Percentiles rank a stretch among this genome's conserved stretches.
phyloP scores from a whole-genome alignment of 2,329 filamentous ascomycete species.

The Pseudohalonectria lignicola region DNA sequence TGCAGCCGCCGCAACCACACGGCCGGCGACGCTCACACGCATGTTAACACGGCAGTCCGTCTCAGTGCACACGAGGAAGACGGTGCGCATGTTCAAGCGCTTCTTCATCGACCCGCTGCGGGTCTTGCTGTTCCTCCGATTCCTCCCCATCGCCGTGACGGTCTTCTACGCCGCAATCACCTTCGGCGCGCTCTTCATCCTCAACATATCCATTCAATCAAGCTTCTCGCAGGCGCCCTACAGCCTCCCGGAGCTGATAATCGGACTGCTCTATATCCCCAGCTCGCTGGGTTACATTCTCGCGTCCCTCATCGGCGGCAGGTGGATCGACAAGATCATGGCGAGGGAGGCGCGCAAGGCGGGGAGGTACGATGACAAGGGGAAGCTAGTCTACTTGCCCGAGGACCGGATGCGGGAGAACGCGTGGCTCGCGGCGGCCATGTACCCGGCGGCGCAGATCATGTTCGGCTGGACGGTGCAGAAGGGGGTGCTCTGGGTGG shows the following conservation, averaged over 20 bases:
- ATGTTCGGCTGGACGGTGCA: slow-evolving; percentile 69
- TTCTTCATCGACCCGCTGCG: slow-evolving; percentile 62
- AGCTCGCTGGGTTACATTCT: slow-evolving; percentile 62
- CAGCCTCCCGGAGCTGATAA: slow-evolving; percentile 52
- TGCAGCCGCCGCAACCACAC: too few species aligned
- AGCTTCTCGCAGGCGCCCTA: slow-evolving; percentile 60
- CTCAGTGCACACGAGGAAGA: slow-evolving; percentile 41
- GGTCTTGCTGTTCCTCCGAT: slow-evolving; percentile 61
- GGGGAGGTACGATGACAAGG: slow-evolving; percentile 54
- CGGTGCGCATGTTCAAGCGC: slow-evolving; percentile 42
- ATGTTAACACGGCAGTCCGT: slow-evolving; percentile 49
- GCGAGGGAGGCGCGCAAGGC: slow-evolving; percentile 60
- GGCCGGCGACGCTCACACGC: slow-evolving; percentile 23
- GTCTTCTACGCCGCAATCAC: slow-evolving; percentile 66
- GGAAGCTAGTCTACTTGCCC: slow-evolving; percentile 56
- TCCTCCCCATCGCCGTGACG: slow-evolving; percentile 61
- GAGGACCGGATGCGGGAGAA: slow-evolving; percentile 80
- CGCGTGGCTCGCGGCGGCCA: slow-evolving; percentile 59
- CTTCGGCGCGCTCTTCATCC: slow-evolving; percentile 64
- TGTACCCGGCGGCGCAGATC: slow-evolving; percentile 61
- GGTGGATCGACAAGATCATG: slow-evolving; percentile 78
- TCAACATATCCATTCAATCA: slow-evolving; percentile 67
- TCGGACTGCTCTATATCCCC: slow-evolving; percentile 71
- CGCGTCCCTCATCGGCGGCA: slow-evolving; percentile 57
- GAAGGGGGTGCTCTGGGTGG: slow-evolving; percentile 54